phyloP scores from a whole-genome alignment of 225 moss, liverwort and hornwort species.

The Ulota crispa region DNA sequence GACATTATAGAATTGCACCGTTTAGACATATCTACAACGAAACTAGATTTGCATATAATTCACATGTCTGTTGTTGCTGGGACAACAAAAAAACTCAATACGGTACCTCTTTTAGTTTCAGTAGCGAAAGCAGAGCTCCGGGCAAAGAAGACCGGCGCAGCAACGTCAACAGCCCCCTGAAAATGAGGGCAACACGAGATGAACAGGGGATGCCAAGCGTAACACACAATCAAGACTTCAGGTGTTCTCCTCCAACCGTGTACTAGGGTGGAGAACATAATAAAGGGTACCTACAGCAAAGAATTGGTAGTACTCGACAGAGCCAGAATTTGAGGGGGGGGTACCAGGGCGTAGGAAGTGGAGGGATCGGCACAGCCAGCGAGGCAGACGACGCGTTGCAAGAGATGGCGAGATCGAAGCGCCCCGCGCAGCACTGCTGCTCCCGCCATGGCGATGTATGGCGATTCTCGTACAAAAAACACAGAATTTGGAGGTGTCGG shows the following conservation, averaged over 20 bases:
- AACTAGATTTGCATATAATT: neutral
- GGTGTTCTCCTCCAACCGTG: neutral
- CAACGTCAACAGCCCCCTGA: conserved; percentile 37
- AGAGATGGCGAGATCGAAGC: conserved; percentile 26
- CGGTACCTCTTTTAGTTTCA: conserved; percentile 40
- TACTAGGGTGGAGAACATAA: neutral
- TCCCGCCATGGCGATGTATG: conserved; percentile 10
- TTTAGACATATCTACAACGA: neutral
- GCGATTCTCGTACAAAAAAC: neutral
- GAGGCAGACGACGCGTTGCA: conserved; percentile 20
- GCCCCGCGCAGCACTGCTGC: conserved; percentile 11
- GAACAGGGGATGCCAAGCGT: neutral
- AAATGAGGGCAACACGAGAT: conserved; percentile 17
- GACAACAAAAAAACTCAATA: neutral
- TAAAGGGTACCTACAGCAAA: neutral
- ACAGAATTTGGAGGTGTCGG: neutral
- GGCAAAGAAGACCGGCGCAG: conserved; percentile 14
- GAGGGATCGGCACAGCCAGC: conserved; percentile 19
- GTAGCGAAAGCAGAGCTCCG: conserved; percentile 29
- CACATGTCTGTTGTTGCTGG: neutral
- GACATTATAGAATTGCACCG: neutral
- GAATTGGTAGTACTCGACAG: neutral
- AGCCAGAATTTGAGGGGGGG: neutral
- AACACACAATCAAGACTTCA: neutral
- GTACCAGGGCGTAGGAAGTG: conserved; percentile 27